phyloP scores from a whole-genome alignment of 805 yeast genomes.

The Candida nitratophila region DNA sequence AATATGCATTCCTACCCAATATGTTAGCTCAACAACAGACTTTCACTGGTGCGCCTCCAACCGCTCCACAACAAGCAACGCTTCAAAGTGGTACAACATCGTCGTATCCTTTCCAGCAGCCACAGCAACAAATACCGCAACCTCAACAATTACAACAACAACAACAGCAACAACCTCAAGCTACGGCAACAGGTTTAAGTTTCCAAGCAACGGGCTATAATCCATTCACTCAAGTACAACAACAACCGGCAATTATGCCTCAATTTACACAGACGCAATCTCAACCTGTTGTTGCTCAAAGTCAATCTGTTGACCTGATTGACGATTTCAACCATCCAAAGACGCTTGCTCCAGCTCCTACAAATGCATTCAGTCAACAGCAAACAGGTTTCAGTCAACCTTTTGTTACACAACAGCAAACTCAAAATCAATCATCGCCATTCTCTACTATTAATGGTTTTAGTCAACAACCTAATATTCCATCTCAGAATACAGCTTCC shows the following conservation, averaged over 20 bases:
- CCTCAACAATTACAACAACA: too few relatives aligned
- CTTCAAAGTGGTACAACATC: neutral
- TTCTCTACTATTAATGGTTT: conserved; percentile 1
- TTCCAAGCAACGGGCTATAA: conserved; percentile 22
- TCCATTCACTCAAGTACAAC: conserved; percentile 14
- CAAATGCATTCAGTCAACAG: conserved; percentile 6
- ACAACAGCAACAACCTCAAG: conserved; percentile 4
- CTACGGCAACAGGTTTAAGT: conserved; percentile 9
- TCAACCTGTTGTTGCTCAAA: neutral
- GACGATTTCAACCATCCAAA: conserved; percentile 4
- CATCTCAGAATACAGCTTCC: conserved; percentile 5
- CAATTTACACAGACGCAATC: neutral
- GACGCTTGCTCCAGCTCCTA: conserved; percentile 3
- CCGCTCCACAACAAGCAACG: conserved; percentile 3
- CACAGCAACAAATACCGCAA: conserved; percentile 4
- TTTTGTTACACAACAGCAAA: conserved; percentile 2
- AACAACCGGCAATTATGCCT: neutral
- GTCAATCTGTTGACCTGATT: conserved; percentile 7
- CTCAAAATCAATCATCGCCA: conserved; percentile 1
- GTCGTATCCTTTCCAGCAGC: neutral
- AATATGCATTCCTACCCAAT: neutral
- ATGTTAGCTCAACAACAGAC: conserved; percentile 10
- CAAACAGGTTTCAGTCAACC: conserved; percentile 6
- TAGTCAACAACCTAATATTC: conserved; percentile 8
- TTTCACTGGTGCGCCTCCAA: conserved; percentile 7